phyloP scores from a whole-genome alignment of 305 asterid genomes.

The Stenogyne calaminthoides region DNA sequence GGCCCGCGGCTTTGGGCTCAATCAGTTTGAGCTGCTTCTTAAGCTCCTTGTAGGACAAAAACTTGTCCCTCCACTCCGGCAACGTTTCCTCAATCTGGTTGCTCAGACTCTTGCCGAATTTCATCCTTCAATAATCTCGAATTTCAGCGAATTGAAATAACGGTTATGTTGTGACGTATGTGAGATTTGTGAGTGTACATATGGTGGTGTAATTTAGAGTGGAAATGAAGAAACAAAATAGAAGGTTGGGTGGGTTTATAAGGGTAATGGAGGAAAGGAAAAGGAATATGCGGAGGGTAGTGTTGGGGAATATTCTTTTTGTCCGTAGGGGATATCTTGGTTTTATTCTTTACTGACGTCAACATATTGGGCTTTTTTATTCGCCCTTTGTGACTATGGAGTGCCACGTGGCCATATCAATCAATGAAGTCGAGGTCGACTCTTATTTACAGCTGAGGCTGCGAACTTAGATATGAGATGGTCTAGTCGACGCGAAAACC shows the following conservation, averaged over 20 bases:
- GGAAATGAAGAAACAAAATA: constrained; percentile 23
- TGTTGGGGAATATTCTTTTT: constrained; percentile 70
- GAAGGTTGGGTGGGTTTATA: constrained; percentile 13
- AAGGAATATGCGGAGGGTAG: constrained; percentile 59
- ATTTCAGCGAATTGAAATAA: neutral
- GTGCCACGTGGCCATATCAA: constrained; percentile 22
- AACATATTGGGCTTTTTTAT: constrained; percentile 28
- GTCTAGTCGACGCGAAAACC: too few relatives aligned
- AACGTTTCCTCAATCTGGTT: constrained; percentile 89
- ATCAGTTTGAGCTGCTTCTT: constrained; percentile 78
- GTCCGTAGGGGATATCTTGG: constrained; percentile 60
- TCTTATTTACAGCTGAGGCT: neutral
- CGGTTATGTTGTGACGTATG: neutral
- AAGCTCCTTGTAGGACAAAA: constrained; percentile 82
- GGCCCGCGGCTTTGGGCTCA: constrained; percentile 43
- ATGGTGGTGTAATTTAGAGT: neutral
- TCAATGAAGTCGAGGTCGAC: too few relatives aligned
- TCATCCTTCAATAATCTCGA: constrained; percentile 37
- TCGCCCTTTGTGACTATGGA: neutral
- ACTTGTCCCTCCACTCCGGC: constrained; percentile 97
- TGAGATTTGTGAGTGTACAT: neutral
- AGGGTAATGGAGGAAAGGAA: constrained; percentile 31
- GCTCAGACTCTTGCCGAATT: constrained; percentile 87
- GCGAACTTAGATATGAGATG: neutral
- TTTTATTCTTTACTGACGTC: constrained; percentile 44